phyloP scores from a whole-genome alignment of 139 green algal genomes.

The Picochlorum sp. region DNA sequence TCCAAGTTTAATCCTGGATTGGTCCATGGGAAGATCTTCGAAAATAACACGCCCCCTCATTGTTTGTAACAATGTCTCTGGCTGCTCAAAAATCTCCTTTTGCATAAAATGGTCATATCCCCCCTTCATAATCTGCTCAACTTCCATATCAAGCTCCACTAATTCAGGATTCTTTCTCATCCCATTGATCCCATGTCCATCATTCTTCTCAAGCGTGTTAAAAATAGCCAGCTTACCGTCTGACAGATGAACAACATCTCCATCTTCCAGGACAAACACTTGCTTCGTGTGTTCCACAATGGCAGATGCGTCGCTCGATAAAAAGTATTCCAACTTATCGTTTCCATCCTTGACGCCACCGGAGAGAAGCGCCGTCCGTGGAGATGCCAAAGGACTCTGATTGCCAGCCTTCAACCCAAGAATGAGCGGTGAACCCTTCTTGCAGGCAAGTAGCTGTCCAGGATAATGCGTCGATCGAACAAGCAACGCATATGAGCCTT shows the following conservation, averaged over 20 bases:
- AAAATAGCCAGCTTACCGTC: slow-evolving; percentile 63
- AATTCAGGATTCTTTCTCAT: slow-evolving; percentile 53
- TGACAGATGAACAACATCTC: slow-evolving; percentile 58
- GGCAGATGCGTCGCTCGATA: slow-evolving; percentile 88
- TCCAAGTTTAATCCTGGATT: slow-evolving; percentile 63
- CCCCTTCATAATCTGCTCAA: slow-evolving; percentile 95
- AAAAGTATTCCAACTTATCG: slow-evolving; percentile 77
- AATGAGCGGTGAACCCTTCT: slow-evolving; percentile 87
- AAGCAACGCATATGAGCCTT: slow-evolving; percentile 94
- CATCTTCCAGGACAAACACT: slow-evolving; percentile 9
- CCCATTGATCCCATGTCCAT: slow-evolving; percentile 13
- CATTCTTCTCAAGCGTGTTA: slow-evolving; percentile 40
- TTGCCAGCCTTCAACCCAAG: slow-evolving; percentile 63
- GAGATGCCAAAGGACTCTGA: not conserved
- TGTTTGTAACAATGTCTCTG: slow-evolving; percentile 74
- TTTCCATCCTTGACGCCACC: not conserved
- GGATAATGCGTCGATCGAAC: slow-evolving; percentile 92
- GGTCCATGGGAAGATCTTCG: not conserved
- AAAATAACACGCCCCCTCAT: slow-evolving; percentile 72
- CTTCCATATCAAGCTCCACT: slow-evolving; percentile 87
- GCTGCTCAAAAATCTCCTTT: slow-evolving; percentile 95
- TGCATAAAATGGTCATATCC: slow-evolving; percentile 92
- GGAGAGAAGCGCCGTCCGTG: not conserved
- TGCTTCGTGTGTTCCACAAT: slow-evolving; percentile 98
- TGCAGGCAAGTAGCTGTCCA: slow-evolving; percentile 92